phyloP scores from a whole-genome alignment of 1,284 basidiomycete species.

The Erythrobasidium hasegawianum region DNA sequence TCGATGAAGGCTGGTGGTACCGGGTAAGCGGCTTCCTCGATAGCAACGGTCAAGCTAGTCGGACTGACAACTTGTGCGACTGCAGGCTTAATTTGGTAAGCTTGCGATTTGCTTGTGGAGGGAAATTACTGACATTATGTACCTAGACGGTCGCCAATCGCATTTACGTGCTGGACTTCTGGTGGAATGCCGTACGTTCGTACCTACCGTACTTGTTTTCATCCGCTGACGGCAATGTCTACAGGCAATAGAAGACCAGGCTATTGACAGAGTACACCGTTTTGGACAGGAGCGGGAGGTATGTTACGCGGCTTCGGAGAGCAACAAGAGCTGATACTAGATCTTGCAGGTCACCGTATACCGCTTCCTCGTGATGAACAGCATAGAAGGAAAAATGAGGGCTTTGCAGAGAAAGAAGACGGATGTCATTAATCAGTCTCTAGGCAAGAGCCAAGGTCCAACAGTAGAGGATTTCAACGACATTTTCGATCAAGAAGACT shows the following conservation, averaged over 20 bases:
- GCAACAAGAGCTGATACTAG: no score
- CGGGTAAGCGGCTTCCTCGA: no score
- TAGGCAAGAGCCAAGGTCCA: constrained; percentile 32
- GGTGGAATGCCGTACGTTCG: constrained; percentile 36
- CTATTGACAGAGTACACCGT: constrained; percentile 44
- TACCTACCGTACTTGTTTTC: no score
- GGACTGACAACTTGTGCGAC: no score
- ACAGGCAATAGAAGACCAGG: constrained; percentile 41
- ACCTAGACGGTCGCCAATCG: constrained; percentile 29
- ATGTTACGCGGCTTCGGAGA: no score
- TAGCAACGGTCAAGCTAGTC: no score
- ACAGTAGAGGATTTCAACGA: constrained; percentile 36
- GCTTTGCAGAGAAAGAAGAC: constrained; percentile 44
- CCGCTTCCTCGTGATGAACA: constrained; percentile 40
- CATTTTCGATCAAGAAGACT: constrained; percentile 18
- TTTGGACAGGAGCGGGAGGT: constrained; percentile 45
- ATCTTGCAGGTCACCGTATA: constrained; percentile 38
- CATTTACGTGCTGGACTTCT: constrained; percentile 41
- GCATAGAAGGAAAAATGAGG: constrained; percentile 44
- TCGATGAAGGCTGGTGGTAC: constrained; percentile 89
- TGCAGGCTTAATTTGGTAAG: no score
- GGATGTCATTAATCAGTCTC: constrained; percentile 40
- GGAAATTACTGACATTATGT: no score
- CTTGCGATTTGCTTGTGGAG: no score
- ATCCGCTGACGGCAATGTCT: background rate